A percentile compares a stretch with the other conserved stretches of the same genome.
These are phyloP conservation scores for Sphaerulina musiva DNA, from an alignment of 2,329 filamentous ascomycete genomes.

Conservation along the genomic window DNA sequence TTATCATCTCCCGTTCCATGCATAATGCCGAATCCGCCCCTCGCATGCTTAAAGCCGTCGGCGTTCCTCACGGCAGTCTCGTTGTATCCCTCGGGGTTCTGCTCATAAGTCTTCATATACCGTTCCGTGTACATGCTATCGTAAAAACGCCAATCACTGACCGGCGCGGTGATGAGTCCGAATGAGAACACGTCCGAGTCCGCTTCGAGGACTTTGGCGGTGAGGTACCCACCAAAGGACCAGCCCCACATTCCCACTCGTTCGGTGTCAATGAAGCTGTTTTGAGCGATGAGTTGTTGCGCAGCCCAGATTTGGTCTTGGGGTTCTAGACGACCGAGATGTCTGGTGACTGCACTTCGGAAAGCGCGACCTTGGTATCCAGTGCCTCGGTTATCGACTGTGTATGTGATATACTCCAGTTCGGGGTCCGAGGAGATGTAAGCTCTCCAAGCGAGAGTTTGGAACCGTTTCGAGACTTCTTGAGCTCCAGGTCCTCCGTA, in stretches of 20 bases:
- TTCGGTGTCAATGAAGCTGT: conserved; percentile 51
- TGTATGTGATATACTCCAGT: conserved; percentile 61
- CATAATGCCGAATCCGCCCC: conserved; percentile 55
- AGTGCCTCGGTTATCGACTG: conserved; percentile 62
- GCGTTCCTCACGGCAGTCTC: conserved; percentile 53
- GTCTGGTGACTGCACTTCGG: conserved; percentile 51
- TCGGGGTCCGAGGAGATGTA: conserved; percentile 63
- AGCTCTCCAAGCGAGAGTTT: conserved; percentile 51
- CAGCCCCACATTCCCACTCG: conserved; percentile 63
- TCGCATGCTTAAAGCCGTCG: conserved; percentile 56
- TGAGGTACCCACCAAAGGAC: conserved; percentile 62
- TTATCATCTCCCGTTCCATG: conserved; percentile 66
- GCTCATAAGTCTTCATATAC: conserved; percentile 59
- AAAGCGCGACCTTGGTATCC: conserved; percentile 59
- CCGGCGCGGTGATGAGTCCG: conserved; percentile 58
- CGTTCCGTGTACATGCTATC: conserved; percentile 66
- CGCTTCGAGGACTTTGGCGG: conserved; percentile 59
- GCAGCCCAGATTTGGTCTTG: conserved; percentile 64
- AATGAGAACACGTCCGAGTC: conserved; percentile 56
- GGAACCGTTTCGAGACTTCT: conserved; percentile 53
- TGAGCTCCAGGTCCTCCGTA: conserved; percentile 64
- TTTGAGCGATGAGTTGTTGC: conserved; percentile 45
- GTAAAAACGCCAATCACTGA: conserved; percentile 65
- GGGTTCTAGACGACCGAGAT: conserved; percentile 58
- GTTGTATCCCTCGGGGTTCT: conserved; percentile 56